Evolutionary conservation across 768 basidiomycete genomes (phyloP).

Genomic region (Candolleomyces aberdarensis): DNA sequence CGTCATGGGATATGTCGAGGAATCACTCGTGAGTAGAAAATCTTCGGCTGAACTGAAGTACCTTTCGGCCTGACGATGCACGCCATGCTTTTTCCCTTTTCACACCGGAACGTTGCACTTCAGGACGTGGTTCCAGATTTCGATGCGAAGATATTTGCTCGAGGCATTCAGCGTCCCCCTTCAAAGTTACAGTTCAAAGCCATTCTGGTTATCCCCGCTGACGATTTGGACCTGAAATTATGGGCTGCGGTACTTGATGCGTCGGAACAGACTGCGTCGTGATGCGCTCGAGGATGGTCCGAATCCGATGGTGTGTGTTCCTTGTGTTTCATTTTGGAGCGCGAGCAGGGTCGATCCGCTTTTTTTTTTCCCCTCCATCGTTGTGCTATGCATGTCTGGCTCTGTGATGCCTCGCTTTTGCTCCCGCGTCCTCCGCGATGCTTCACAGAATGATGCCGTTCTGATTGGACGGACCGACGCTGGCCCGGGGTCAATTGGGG

Average conservation of each 20-base stretch:
- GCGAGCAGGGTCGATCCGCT: neutral
- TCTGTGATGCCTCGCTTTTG: too few species aligned
- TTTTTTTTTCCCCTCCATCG: too few species aligned
- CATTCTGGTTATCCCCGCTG: conserved; percentile 43
- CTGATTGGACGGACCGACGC: conserved; percentile 14
- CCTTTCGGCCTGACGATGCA: neutral
- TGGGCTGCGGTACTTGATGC: conserved; percentile 37
- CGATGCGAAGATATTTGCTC: conserved; percentile 41
- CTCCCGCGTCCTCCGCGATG: conserved; percentile 1
- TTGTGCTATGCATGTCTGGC: neutral
- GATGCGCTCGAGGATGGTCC: neutral
- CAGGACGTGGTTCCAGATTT: conserved; percentile 32
- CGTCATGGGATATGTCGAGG: conserved; percentile 59
- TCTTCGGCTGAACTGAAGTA: neutral
- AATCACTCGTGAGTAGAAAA: conserved; percentile 33
- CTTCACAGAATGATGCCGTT: conserved; percentile 3
- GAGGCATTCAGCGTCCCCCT: conserved; percentile 36
- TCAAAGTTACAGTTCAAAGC: conserved; percentile 50
- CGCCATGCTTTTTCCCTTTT: conserved; percentile 5
- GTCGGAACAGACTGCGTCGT: conserved; percentile 6
- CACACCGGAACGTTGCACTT: conserved; percentile 1
- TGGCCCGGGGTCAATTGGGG: conserved; percentile 24
- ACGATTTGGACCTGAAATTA: conserved; percentile 44
- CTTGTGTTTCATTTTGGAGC: neutral
- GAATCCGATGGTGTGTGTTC: neutral